Evolutionary conservation across 2,329 filamentous ascomycete species (phyloP), one percentile per base, ranked within the genome.

Genomic region (Ophiostoma piceae): DNA sequence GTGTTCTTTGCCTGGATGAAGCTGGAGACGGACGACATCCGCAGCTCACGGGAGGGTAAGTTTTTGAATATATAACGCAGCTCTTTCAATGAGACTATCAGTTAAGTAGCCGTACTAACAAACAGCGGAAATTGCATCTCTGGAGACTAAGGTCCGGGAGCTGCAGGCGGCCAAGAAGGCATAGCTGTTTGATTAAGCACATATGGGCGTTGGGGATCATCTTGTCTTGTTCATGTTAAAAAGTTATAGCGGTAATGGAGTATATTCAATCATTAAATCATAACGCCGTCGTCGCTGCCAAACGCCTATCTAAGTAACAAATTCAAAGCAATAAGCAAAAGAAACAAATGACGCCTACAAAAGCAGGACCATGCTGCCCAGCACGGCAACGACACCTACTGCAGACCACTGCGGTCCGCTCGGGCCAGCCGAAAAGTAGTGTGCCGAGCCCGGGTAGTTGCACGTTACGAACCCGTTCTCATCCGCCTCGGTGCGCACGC

Each of bases 1-100:
- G 79, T 85, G 16, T 94, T 94, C 79, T 92, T 87, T 81, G 81
- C 80, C 16, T 95, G 92, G 92, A 77, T 86, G 51, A 91, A 89
- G 79, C 82, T 94, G 67, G 91, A 94, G 78, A 85, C 85, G 43
- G 84, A 91, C 69, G 92, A 95, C 80, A 82, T 86, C 70, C 87
- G 85, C 76, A 80, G 81, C 26, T 82, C 87, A 64, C 86, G 85
- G 74, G 79, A 85, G 74, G 84, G 88, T 89, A 75, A 71, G 81
- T 19, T 39, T 29, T n/a, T n/a, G n/a, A n/a, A n/a, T n/a, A n/a
- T n/a, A n/a, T n/a, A n/a, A n/a, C n/a, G n/a, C n/a, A n/a, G n/a
- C n/a, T n/a, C n/a, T n/a, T n/a, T n/a, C n/a, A n/a, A n/a, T n/a
- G n/a, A n/a, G n/a, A n/a, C n/a, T n/a, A n/a, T n/a, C n/a, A n/a